phyloP scores from a whole-genome alignment of 108 stramenopile genomes.

The Nannochloropsis gaditana region DNA sequence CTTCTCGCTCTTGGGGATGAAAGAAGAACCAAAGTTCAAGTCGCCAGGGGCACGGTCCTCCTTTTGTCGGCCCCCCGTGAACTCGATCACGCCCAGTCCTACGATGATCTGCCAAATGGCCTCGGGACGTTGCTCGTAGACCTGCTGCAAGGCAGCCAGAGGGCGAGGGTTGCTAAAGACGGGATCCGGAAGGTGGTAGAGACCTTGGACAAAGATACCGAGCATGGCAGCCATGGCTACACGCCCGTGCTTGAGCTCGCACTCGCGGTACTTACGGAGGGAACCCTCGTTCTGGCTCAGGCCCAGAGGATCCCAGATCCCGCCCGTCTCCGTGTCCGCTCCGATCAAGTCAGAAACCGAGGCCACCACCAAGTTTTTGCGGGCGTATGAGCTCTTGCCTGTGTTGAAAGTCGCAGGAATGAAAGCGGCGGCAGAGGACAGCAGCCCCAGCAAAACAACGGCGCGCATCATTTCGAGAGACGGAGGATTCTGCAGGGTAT shows the following conservation, averaged over 20 bases:
- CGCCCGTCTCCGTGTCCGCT: slow-evolving; percentile 19
- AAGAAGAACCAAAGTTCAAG: slow-evolving; percentile 77
- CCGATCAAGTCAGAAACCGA: not conserved
- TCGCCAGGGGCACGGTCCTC: slow-evolving; percentile 68
- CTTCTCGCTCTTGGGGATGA: slow-evolving; percentile 57
- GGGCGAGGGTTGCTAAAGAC: slow-evolving; percentile 46
- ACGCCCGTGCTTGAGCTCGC: slow-evolving; percentile 22
- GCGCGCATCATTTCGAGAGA: not conserved
- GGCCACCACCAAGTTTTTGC: slow-evolving; percentile 7
- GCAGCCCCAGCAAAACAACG: slow-evolving; percentile 19
- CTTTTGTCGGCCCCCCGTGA: slow-evolving; percentile 39
- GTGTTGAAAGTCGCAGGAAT: slow-evolving; percentile 9
- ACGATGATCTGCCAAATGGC: slow-evolving; percentile 26
- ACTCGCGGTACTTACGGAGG: slow-evolving; percentile 18
- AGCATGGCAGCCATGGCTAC: slow-evolving; percentile 43
- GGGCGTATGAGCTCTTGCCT: not conserved
- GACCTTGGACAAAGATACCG: slow-evolving; percentile 66
- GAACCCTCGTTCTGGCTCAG: slow-evolving; percentile 1
- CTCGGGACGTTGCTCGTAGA: slow-evolving; percentile 11
- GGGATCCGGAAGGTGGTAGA: slow-evolving; percentile 57
- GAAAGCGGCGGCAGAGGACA: slow-evolving; percentile 15
- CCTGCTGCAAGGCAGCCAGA: slow-evolving; percentile 30
- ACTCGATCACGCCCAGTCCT: slow-evolving; percentile 39
- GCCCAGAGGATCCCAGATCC: slow-evolving; percentile 20
- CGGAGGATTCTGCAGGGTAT: not conserved